Evolutionary conservation across 2,329 filamentous ascomycete genomes (phyloP).

Genomic region (Tolypocladium endophyticum): DNA sequence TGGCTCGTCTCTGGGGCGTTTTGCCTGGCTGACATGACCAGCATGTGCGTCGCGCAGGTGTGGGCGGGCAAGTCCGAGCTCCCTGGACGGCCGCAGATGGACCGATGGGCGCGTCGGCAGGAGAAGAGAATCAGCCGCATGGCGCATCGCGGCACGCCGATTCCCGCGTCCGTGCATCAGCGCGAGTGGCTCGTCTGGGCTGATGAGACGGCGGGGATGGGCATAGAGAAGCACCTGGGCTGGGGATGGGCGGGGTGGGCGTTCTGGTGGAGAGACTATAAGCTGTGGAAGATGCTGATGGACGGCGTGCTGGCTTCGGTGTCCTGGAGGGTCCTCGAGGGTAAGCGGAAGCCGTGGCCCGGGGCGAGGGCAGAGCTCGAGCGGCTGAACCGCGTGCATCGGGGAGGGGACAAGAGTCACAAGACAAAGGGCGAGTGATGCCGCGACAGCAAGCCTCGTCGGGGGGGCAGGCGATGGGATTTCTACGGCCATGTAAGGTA

Average conservation of each 20-base stretch:
- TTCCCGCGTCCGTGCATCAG: slow-evolving; percentile 10
- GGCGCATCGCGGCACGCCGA: slow-evolving; percentile 11
- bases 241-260: slow-evolving; percentile 9
- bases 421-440: neutral
- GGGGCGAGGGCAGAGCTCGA: neutral
- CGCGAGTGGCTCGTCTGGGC: slow-evolving; percentile 14
- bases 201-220: slow-evolving; percentile 25
- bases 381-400: neutral
- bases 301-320: neutral
- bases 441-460: too few relatives aligned
- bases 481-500: too few relatives aligned
- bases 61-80: slow-evolving; percentile 15
- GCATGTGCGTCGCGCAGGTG: slow-evolving; percentile 21
- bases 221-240: slow-evolving; percentile 25
- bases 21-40: slow-evolving; percentile 12
- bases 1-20: slow-evolving; percentile 14
- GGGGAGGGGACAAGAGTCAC: neutral
- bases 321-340: neutral
- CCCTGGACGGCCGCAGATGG: slow-evolving; percentile 5
- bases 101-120: slow-evolving; percentile 8
- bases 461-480: too few relatives aligned
- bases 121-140: slow-evolving; percentile 9
- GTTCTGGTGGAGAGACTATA: neutral
- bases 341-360: neutral
- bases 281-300: neutral